Conservation (phyloP, 2,329 filamentous ascomycete species). For the Mariannaea elegans region DNA sequence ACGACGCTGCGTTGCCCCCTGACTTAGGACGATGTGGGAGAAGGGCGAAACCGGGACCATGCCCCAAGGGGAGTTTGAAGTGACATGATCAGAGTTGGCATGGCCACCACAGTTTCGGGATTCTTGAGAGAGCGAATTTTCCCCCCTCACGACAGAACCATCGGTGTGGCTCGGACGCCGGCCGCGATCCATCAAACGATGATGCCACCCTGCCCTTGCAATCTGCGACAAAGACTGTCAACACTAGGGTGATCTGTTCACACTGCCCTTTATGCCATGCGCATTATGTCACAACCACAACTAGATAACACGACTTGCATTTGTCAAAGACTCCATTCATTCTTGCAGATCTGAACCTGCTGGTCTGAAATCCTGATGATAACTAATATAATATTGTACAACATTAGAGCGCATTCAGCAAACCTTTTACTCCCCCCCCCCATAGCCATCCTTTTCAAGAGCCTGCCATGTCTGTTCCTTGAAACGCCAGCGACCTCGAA, state of each 20-base stretch:
- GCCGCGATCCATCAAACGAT: conserved; percentile 18
- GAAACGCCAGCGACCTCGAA: conserved; percentile 42
- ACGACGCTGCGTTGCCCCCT: conserved; percentile 1
- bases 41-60: not conserved
- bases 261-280: no score
- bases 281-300: not conserved
- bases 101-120: conserved; percentile 22
- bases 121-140: conserved; percentile 21
- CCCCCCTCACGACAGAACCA: conserved; percentile 19
- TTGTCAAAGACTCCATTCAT: conserved; percentile 9
- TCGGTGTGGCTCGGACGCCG: conserved; percentile 13
- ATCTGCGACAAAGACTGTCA: conserved; percentile 24
- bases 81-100: conserved; percentile 21
- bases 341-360: conserved; percentile 5
- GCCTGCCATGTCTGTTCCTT: conserved; percentile 27
- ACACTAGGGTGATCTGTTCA: not conserved
- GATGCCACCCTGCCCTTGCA: conserved; percentile 26
- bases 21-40: not conserved
- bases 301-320: not conserved
- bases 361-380: not conserved
- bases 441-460: conserved; percentile 11
- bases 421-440: conserved; percentile 12
- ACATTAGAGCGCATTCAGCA: not conserved
- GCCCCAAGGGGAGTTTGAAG: conserved; percentile 12
- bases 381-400: conserved; percentile 20